These are phyloP conservation scores for Fraxinus floribunda DNA, from an alignment of 305 asterid genomes.

Conservation along the genomic window DNA sequence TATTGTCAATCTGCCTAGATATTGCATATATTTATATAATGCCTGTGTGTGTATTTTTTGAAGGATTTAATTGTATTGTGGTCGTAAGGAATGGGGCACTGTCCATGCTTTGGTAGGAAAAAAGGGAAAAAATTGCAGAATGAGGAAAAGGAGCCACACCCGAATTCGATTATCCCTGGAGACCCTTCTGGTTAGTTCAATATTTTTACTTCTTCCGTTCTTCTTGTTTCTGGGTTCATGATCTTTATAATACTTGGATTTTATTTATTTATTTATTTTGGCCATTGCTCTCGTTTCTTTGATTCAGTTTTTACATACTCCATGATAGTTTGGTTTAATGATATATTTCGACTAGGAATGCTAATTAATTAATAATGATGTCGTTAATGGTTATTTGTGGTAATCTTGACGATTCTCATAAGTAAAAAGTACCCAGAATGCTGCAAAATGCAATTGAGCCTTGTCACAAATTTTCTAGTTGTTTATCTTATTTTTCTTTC, in stretches of 20 bases:
- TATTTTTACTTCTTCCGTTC: neutral
- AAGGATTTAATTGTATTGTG: neutral
- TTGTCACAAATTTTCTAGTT: neutral
- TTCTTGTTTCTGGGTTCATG: neutral
- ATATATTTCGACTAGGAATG: neutral
- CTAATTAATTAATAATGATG: too few species aligned
- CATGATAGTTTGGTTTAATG: neutral
- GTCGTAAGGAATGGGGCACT: slow-evolving; percentile 28
- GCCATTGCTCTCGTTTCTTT: neutral
- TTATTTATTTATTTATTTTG: too few species aligned
- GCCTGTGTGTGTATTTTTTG: neutral
- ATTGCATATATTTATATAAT: too few species aligned
- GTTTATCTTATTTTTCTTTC: neutral
- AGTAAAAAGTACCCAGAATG: neutral
- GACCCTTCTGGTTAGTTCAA: slow-evolving; percentile 1
- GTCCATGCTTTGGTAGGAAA: slow-evolving; percentile 33
- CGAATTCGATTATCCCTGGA: neutral
- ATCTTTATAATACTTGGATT: neutral
- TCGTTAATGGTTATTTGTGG: neutral
- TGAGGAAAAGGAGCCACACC: neutral
- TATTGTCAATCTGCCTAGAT: too few species aligned
- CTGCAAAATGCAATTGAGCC: neutral
- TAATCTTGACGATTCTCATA: neutral
- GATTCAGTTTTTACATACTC: neutral
- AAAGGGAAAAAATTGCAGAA: slow-evolving; percentile 10